Percentiles rank a stretch among this genome's conserved stretches.
phyloP scores from a whole-genome alignment of 441 rosid genomes.

The Populus hybrid region DNA sequence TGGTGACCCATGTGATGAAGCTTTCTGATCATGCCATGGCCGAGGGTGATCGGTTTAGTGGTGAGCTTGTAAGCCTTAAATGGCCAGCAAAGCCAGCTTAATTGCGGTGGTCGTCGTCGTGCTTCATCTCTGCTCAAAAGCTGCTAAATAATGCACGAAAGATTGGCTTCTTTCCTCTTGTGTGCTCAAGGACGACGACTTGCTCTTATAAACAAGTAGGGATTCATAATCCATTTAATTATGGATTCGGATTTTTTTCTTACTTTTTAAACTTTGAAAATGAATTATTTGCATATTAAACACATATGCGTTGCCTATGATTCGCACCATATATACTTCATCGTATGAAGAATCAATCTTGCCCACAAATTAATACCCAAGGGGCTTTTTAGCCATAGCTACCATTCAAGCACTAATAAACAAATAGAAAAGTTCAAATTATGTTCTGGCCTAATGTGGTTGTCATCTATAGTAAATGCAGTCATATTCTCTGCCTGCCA shows the following conservation, averaged over 20 bases:
- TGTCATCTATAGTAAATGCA: not conserved
- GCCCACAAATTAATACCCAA: not conserved
- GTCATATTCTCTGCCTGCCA: not conserved
- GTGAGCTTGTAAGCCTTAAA: not conserved
- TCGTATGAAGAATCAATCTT: not conserved
- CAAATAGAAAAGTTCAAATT: not conserved
- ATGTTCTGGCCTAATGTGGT: not conserved
- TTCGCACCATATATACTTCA: no score
- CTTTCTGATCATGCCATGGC: not conserved
- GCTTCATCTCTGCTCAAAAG: not conserved
- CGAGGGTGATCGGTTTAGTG: not conserved
- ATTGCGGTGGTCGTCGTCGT: not conserved
- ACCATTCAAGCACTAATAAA: not conserved
- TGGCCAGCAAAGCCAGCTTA: constrained; percentile 23
- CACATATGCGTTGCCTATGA: not conserved
- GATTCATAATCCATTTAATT: not conserved
- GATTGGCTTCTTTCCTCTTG: not conserved
- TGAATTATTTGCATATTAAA: not conserved
- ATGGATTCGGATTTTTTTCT: not conserved
- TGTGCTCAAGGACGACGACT: no score
- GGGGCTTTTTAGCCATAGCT: not conserved
- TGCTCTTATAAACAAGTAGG: not conserved
- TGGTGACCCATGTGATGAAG: constrained; percentile 29
- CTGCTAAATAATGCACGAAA: not conserved
- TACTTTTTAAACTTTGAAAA: not conserved